These are phyloP conservation scores for Aegilops umbellulata DNA, from an alignment of 176 grass and related monocot species.

Conservation along the genomic window DNA sequence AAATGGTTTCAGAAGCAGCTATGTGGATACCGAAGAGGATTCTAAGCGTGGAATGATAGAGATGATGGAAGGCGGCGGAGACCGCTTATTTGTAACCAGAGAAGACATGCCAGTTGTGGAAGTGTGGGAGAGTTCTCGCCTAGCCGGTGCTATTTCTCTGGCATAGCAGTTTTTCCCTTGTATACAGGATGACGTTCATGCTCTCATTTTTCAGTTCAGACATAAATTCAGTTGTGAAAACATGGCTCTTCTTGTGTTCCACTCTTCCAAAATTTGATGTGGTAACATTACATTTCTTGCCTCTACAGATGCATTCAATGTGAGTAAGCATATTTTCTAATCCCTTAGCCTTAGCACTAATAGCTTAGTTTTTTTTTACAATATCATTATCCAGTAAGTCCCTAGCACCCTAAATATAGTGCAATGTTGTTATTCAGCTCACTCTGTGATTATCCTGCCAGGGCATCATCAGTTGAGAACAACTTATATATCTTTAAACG, in stretches of 20 bases:
- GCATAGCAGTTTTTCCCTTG: conserved; percentile 2
- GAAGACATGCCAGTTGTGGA: conserved; percentile 55
- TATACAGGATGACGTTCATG: conserved; percentile 1
- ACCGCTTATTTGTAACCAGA: conserved; percentile 82
- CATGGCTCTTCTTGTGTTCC: conserved; percentile 6
- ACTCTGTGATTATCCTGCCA: conserved; percentile 21
- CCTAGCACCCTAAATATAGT: conserved; percentile 6
- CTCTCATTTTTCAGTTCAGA: conserved; percentile 9
- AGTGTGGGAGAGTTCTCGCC: conserved; percentile 75
- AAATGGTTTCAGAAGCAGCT: conserved; percentile 48
- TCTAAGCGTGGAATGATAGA: conserved; percentile 55
- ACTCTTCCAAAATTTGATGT: conserved; percentile 1
- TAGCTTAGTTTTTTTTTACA: not conserved
- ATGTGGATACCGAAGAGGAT: conserved; percentile 70
- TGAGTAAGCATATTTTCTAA: not conserved
- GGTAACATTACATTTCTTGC: conserved; percentile 15
- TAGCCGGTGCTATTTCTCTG: conserved; percentile 47
- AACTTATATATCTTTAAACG: conserved; percentile 1
- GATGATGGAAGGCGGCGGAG: conserved; percentile 69
- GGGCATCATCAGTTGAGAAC: not conserved
- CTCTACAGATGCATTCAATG: conserved; percentile 27
- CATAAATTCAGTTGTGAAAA: not conserved
- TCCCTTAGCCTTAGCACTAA: not conserved
- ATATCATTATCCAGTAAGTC: not conserved
- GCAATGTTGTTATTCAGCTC: not conserved